Evolutionary conservation across 164 flowering plant genomes (phyloP).

Genomic region (Stephania yunnanensis): DNA sequence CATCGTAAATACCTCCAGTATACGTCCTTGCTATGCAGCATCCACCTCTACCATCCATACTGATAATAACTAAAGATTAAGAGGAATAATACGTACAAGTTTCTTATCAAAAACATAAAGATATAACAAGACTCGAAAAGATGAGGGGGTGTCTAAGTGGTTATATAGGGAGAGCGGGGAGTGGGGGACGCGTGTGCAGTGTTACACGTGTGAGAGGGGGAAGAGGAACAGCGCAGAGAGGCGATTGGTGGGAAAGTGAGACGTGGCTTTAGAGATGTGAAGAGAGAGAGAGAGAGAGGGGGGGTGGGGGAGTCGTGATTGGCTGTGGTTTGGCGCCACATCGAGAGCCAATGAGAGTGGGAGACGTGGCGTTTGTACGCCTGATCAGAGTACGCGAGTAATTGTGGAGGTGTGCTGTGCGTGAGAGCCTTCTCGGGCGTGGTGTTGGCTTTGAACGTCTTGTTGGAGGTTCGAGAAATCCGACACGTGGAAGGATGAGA

Average conservation of each 20-base stretch:
- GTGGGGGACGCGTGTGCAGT: constrained; percentile 26
- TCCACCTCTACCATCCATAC: constrained; percentile 64
- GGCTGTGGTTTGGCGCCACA: constrained; percentile 22
- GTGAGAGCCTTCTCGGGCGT: constrained; percentile 7
- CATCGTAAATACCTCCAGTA: constrained; percentile 34
- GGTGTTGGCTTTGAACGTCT: background rate
- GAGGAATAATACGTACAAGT: no score
- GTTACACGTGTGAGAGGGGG: constrained; percentile 23
- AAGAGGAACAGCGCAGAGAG: constrained; percentile 19
- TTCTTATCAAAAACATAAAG: no score
- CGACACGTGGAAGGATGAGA: constrained; percentile 28
- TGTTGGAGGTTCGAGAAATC: constrained; percentile 25
- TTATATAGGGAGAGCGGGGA: constrained; percentile 13
- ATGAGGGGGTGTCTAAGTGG: background rate
- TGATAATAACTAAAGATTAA: no score
- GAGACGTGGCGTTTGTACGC: constrained; percentile 15
- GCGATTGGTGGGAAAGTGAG: constrained; percentile 31
- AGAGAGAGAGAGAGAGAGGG: constrained; percentile 13
- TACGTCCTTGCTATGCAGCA: constrained; percentile 63
- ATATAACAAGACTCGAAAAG: background rate
- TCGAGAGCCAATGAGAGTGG: constrained; percentile 17
- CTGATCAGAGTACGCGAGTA: background rate
- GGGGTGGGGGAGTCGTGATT: background rate
- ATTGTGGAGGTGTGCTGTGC: constrained; percentile 29
- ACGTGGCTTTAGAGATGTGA: constrained; percentile 26